Evolutionary conservation across 352 stramenopile genomes (phyloP), one percentile per base, ranked within the genome.

Genomic region (Globisporangium recalcitrans): DNA sequence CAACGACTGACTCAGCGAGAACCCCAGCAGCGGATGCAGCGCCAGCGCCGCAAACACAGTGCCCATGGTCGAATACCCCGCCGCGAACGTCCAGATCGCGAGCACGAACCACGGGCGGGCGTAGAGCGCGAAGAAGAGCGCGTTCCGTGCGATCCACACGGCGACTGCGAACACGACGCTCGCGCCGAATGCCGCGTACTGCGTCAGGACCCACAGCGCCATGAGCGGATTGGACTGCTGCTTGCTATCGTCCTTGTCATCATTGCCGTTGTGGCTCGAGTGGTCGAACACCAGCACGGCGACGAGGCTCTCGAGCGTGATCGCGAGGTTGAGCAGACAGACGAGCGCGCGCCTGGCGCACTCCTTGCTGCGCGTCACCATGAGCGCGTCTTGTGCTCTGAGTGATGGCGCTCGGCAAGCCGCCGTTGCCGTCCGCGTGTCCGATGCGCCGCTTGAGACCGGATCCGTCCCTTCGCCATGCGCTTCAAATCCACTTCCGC

Each of bases 111-210:
- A 63, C 29, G 56, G 57, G 21, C 48, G 31, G 1, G 21, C 31
- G 22, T 58, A 64, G 11, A 64, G 48, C 36, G 36, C 49, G 40
- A 59, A 64, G 34, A 59, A 51, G 10, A 64, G 48, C 59, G 59
- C 59, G 48, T 64, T 58, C 19, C 40, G n/a, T 24, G 49, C 14
- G 49, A 64, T 21, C 59, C 59, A 64, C 36, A 64, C 51, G 1
- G 59, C 38, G n/a, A 27, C 31, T 1, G 59, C 59, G 29, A 64
- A 59, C 48, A 34, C 26, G 26, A 64, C 29, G 49, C 59, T 64
- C 22, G 36, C 27, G 36, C 59, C 59, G 36, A 64, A 64, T 21
- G 49, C 34, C n/a, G 38, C 58, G 48, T 64, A 64, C 48, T 64
- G 58, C 47, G 42, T 7, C 16, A 40, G 32, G 24, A 64, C 13